These are phyloP conservation scores for Gnetum montanum DNA, from an alignment of 75 land plant genomes.

Conservation along the genomic window DNA sequence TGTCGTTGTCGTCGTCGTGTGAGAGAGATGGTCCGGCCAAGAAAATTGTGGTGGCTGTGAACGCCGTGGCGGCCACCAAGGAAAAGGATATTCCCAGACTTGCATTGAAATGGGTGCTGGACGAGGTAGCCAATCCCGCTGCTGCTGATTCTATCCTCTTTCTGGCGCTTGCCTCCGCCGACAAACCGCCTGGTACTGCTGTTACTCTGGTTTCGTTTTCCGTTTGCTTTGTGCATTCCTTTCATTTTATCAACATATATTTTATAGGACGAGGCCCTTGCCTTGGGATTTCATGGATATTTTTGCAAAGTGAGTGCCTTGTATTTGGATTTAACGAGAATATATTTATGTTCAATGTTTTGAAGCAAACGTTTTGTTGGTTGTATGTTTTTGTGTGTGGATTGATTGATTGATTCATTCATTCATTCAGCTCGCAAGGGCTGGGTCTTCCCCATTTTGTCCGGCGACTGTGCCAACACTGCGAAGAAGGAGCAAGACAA, in stretches of 20 bases:
- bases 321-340: neutral
- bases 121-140: constrained; percentile 78
- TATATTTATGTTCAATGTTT: neutral
- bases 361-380: neutral
- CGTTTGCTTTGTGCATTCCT: neutral
- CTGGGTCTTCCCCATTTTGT: constrained; percentile 49
- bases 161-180: constrained; percentile 46
- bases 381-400: neutral
- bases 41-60: constrained; percentile 65
- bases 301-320: neutral
- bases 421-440: constrained; percentile 26
- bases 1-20: no score
- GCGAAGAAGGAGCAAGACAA: constrained; percentile 16
- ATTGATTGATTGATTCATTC: neutral
- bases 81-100: constrained; percentile 49
- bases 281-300: neutral
- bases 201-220: neutral
- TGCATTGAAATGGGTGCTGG: constrained; percentile 75
- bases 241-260: neutral
- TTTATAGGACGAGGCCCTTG: neutral
- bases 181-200: constrained; percentile 6
- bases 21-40: no score
- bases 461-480: constrained; percentile 56
- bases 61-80: no score
- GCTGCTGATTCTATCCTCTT: constrained; percentile 73